Conservation (phyloP, 78 protist species). For the Isochrysis galbana region DNA sequence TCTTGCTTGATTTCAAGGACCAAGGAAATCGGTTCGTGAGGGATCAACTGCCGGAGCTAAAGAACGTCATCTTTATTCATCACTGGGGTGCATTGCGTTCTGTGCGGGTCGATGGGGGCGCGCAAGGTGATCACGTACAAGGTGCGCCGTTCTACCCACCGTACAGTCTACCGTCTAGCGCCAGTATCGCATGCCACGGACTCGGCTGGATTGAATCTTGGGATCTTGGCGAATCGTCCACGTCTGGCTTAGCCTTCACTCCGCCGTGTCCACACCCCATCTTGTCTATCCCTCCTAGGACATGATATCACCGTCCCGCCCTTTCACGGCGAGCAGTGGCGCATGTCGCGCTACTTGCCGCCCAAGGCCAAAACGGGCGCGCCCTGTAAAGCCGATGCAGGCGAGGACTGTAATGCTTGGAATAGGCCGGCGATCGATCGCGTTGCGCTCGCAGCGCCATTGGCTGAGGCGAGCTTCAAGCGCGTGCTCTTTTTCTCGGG, state of each 20-base stretch:
- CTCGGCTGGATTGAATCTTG: no score
- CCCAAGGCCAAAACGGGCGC: neutral
- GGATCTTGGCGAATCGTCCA: no score
- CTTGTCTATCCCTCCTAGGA: no score
- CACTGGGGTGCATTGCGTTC: neutral
- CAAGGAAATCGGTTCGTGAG: constrained; percentile 22
- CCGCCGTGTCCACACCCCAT: no score
- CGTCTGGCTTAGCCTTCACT: no score
- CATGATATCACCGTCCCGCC: neutral
- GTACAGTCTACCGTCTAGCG: no score
- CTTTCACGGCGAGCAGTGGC: neutral
- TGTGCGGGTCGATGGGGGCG: neutral
- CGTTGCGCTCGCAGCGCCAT: neutral
- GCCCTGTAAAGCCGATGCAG: neutral
- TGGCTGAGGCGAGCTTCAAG: neutral
- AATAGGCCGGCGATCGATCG: neutral
- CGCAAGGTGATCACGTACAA: neutral
- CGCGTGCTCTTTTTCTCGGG: constrained; percentile 1
- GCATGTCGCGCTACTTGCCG: neutral
- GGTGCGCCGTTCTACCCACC: neutral
- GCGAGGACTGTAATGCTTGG: neutral
- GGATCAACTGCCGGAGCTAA: neutral
- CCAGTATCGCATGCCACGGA: no score
- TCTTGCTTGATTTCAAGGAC: neutral
- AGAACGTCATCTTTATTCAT: neutral